Conservation (phyloP, 352 stramenopile genomes). For the Globisporangium irregulare region DNA sequence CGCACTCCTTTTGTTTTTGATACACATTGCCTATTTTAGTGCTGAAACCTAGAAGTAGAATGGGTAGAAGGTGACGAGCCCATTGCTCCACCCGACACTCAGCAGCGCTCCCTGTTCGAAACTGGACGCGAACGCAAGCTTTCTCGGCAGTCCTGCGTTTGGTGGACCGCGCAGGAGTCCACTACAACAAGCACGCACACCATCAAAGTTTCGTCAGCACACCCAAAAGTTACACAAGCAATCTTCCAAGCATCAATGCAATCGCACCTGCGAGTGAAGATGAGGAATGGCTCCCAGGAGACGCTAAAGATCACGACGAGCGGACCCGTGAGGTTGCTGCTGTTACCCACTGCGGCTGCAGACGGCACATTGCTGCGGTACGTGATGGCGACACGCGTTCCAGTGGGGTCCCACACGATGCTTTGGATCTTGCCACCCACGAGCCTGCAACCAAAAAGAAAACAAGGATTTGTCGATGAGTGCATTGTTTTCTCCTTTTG, state of each 20-base stretch:
- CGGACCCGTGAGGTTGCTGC: conserved; percentile 34
- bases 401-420: conserved; percentile 71
- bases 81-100: conserved; percentile 75
- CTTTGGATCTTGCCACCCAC: conserved; percentile 58
- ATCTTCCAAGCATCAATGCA: not conserved
- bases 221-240: not conserved
- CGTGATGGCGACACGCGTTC: conserved; percentile 60
- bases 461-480: not conserved
- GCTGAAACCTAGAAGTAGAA: conserved; percentile 63
- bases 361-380: conserved; percentile 29
- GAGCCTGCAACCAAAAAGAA: conserved; percentile 25
- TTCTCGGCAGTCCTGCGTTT: conserved; percentile 52
- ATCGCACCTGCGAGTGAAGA: conserved; percentile 61
- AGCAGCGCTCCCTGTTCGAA: conserved; percentile 70
- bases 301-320: conserved; percentile 74
- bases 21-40: not conserved
- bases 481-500: not conserved
- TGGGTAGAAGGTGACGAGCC: conserved; percentile 72
- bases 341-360: conserved; percentile 1
- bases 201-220: not conserved
- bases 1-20: not conserved
- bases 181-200: conserved; percentile 10
- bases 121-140: conserved; percentile 59
- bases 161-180: conserved; percentile 58
- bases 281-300: conserved; percentile 66